These are phyloP conservation scores for Xylariaceae sp. DNA, from an alignment of 2,329 filamentous ascomycete genomes.

Conservation along the genomic window DNA sequence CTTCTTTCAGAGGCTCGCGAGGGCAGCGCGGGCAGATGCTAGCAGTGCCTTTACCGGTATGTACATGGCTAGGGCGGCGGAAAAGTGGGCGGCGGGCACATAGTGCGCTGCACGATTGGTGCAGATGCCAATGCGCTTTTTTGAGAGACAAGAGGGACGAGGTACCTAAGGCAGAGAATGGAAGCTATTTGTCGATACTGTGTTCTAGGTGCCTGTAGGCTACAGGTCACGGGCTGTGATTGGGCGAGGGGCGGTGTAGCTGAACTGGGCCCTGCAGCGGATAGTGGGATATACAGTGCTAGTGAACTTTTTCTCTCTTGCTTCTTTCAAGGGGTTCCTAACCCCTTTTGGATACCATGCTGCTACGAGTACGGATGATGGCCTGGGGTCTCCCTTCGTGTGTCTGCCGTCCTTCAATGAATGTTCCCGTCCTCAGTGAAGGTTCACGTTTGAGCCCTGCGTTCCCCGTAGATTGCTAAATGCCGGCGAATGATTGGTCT, in stretches of 20 bases:
- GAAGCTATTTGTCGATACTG: background rate
- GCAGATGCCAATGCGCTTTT: background rate
- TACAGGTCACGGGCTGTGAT: background rate
- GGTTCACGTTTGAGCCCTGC: background rate
- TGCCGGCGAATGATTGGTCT: constrained; percentile 11
- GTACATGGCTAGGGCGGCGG: background rate
- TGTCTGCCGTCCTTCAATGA: too few relatives aligned
- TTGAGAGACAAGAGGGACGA: background rate
- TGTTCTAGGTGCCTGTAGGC: background rate
- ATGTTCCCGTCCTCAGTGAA: too few relatives aligned
- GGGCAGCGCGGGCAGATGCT: background rate
- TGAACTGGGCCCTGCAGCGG: background rate
- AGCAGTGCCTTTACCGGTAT: background rate
- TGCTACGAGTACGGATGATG: too few relatives aligned
- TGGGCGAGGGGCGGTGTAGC: background rate
- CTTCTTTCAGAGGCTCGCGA: too few relatives aligned
- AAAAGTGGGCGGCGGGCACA: background rate
- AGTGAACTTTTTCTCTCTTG: background rate
- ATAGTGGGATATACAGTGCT: background rate
- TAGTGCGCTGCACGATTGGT: background rate
- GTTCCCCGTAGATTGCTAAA: background rate
- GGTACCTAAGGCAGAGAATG: background rate
- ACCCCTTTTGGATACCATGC: background rate
- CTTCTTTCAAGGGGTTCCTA: background rate
- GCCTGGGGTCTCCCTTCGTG: too few relatives aligned